Evolutionary conservation across 768 basidiomycete species (phyloP).

Genomic region (Tricholoma bakamatsutake): DNA sequence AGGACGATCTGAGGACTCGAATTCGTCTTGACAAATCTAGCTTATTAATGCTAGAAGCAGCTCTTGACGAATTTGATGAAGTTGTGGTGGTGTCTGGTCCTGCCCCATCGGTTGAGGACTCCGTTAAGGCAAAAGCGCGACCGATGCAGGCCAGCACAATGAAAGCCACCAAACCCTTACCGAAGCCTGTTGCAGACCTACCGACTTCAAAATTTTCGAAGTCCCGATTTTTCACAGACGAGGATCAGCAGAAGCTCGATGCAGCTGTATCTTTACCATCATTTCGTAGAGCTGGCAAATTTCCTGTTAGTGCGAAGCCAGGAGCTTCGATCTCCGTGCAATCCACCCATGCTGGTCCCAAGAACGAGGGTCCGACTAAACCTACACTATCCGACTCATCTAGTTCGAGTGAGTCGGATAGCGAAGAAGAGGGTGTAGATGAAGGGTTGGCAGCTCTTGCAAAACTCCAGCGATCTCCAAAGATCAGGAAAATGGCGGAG

Average conservation of each 20-base stretch:
- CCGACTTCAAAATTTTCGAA: constrained; percentile 8
- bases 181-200: constrained; percentile 4
- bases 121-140: constrained; percentile 6
- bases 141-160: background rate
- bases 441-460: constrained; percentile 49
- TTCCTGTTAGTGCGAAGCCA: constrained; percentile 14
- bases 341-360: constrained; percentile 13
- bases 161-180: constrained; percentile 5
- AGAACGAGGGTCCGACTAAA: constrained; percentile 24
- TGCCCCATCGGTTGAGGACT: constrained; percentile 24
- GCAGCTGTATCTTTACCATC: constrained; percentile 32
- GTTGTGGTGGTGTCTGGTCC: constrained; percentile 55
- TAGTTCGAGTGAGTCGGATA: constrained; percentile 40
- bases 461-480: constrained; percentile 56
- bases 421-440: constrained; percentile 41
- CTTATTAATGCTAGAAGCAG: constrained; percentile 59
- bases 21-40: constrained; percentile 55
- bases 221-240: constrained; percentile 21
- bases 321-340: constrained; percentile 11
- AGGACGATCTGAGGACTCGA: constrained; percentile 33
- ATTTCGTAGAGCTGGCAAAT: constrained; percentile 30
- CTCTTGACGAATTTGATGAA: constrained; percentile 57
- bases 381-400: constrained; percentile 23
- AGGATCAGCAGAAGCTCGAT: constrained; percentile 30
- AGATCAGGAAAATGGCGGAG: constrained; percentile 48